Conservation (phyloP, 2,329 filamentous ascomycete species). For the Aspergillus sp. region DNA sequence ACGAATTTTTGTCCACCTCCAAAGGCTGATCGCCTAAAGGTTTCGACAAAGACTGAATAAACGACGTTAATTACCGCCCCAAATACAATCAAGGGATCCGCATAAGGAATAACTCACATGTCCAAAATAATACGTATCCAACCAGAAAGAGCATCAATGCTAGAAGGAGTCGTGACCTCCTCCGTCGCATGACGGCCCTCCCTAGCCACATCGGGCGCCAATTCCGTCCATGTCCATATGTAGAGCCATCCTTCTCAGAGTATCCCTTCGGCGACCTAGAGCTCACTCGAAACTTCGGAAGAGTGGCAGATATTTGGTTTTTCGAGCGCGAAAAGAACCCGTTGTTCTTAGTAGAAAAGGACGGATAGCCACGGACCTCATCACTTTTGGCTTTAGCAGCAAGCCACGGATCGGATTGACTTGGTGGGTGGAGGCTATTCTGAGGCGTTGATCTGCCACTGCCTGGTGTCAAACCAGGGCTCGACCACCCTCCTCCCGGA, state of each 20-base stretch:
- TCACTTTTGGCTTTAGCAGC: constrained; percentile 75
- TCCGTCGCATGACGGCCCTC: constrained; percentile 60
- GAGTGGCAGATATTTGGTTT: constrained; percentile 73
- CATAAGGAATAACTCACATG: constrained; percentile 57
- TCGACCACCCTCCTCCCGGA: constrained; percentile 84
- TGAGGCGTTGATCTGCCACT: constrained; percentile 69
- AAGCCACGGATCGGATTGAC: constrained; percentile 64
- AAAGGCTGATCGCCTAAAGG: constrained; percentile 71
- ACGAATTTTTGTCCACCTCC: constrained; percentile 90
- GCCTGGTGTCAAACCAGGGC: constrained; percentile 72
- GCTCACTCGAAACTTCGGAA: constrained; percentile 68
- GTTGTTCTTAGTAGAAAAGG: constrained; percentile 76
- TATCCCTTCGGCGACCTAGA: constrained; percentile 38
- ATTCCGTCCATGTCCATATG: constrained; percentile 57
- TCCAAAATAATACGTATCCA: constrained; percentile 67
- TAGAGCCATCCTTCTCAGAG: constrained; percentile 71
- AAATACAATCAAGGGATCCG: neutral
- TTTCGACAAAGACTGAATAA: constrained; percentile 52
- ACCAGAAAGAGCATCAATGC: constrained; percentile 60
- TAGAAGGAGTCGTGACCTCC: constrained; percentile 64
- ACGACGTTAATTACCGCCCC: neutral
- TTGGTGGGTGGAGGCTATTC: constrained; percentile 38
- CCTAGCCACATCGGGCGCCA: constrained; percentile 35
- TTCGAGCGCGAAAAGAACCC: constrained; percentile 87
- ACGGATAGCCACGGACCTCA: constrained; percentile 71